Evolutionary conservation across 1,139 yeast genomes (phyloP).

Genomic region (Sugiyamaella novakii): DNA sequence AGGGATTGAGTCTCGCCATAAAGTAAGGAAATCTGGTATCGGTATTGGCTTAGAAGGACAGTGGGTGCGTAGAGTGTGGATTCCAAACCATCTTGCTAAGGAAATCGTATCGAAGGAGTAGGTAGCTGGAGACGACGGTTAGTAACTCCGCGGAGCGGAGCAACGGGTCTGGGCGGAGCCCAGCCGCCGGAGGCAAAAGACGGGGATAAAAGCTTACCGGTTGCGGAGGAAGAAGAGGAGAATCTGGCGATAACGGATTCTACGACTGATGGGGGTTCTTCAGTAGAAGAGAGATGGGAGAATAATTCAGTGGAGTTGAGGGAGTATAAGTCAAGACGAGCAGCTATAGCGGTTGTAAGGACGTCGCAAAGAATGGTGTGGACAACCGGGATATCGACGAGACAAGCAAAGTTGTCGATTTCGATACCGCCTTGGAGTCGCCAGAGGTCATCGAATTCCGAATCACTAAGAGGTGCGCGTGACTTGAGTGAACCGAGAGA

Average conservation of each 20-base stretch:
- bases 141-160: not conserved
- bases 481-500: conserved; percentile 48
- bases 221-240: conserved; percentile 30
- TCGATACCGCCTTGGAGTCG: conserved; percentile 58
- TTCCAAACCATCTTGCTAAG: conserved; percentile 63
- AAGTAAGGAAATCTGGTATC: conserved; percentile 23
- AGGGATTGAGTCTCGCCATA: conserved; percentile 36
- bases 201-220: not conserved
- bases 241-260: conserved; percentile 54
- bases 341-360: conserved; percentile 35
- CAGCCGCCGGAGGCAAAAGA: conserved; percentile 1
- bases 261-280: conserved; percentile 44
- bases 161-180: not conserved
- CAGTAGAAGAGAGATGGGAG: conserved; percentile 4
- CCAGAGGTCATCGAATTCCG: conserved; percentile 60
- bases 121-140: not conserved
- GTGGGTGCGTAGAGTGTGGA: conserved; percentile 50
- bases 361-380: conserved; percentile 48
- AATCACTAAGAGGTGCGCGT: conserved; percentile 57
- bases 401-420: conserved; percentile 46
- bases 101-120: conserved; percentile 46
- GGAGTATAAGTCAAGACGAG: not conserved
- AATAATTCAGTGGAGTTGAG: not conserved
- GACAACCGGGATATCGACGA: conserved; percentile 44
- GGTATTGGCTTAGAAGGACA: conserved; percentile 37